phyloP scores from a whole-genome alignment of 1,139 yeast genomes.

The Saccharomycopsis crataegensis region DNA sequence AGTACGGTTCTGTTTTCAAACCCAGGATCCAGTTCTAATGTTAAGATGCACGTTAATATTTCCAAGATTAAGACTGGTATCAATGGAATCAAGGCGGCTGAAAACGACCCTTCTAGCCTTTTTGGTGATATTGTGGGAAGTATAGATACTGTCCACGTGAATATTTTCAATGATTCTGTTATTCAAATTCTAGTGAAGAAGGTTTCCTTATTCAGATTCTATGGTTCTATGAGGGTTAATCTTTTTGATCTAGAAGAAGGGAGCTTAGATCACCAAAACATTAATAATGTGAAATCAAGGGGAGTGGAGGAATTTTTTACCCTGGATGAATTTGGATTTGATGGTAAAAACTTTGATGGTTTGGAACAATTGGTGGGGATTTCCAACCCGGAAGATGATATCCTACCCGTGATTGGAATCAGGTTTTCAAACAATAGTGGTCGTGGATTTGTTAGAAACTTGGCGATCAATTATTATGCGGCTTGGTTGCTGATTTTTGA shows the following conservation, averaged over 20 bases:
- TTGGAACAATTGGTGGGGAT: conserved; percentile 14
- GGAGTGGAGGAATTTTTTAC: neutral
- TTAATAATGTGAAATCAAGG: neutral
- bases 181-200: conserved; percentile 9
- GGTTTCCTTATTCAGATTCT: neutral
- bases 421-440: conserved; percentile 4
- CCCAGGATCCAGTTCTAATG: neutral
- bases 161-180: conserved; percentile 8
- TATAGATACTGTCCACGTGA: conserved; percentile 2
- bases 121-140: conserved; percentile 13
- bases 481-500: conserved; percentile 39
- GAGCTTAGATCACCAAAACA: neutral
- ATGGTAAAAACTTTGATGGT: conserved; percentile 11
- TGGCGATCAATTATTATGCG: conserved; percentile 46
- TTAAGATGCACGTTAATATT: conserved; percentile 11
- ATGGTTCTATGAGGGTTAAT: neutral
- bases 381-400: conserved; percentile 15
- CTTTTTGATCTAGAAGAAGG: neutral
- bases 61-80: neutral
- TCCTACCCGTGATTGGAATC: conserved; percentile 8
- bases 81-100: neutral
- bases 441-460: conserved; percentile 28
- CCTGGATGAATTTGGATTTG: neutral
- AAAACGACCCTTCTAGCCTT: neutral
- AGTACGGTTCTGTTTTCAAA: conserved; percentile 2